Evolutionary conservation across 495 filamentous ascomycete genomes (phyloP).

Genomic region (Amniculicola lignicola): DNA sequence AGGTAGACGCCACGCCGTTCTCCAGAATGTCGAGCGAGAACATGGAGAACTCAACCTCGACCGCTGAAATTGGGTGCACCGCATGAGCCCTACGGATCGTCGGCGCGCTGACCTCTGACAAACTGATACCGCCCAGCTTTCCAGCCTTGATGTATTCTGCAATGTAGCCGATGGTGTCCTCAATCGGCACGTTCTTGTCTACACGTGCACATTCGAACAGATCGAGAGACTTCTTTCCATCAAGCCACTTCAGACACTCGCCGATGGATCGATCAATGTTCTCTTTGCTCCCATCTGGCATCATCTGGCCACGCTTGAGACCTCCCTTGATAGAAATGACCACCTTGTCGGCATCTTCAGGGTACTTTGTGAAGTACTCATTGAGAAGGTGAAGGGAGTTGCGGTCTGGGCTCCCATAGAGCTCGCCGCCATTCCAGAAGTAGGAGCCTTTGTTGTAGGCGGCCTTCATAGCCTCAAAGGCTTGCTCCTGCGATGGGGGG

Average conservation of each 20-base stretch:
- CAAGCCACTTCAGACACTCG: conserved; percentile 57
- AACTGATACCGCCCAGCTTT: conserved; percentile 72
- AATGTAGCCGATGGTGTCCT: conserved; percentile 54
- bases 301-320: conserved; percentile 38
- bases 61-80: conserved; percentile 64
- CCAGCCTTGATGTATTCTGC: conserved; percentile 67
- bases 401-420: conserved; percentile 70
- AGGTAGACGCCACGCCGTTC: conserved; percentile 71
- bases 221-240: conserved; percentile 76
- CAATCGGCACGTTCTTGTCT: conserved; percentile 60
- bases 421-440: conserved; percentile 79
- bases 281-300: conserved; percentile 59
- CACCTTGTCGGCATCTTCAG: conserved; percentile 64
- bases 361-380: conserved; percentile 64
- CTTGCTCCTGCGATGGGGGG: conserved; percentile 56
- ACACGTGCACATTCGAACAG: conserved; percentile 76
- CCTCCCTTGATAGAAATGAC: conserved; percentile 66
- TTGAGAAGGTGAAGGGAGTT: conserved; percentile 66
- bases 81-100: conserved; percentile 73
- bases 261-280: conserved; percentile 66
- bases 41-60: conserved; percentile 79
- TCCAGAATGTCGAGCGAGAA: conserved; percentile 63
- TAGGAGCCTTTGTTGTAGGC: conserved; percentile 64
- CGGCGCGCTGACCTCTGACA: conserved; percentile 69
- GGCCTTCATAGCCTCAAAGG: conserved; percentile 65